A percentile compares a stretch with the other conserved stretches of the same genome.
Conservation (phyloP, 352 stramenopile species). For the Phytophthora fragariae region DNA sequence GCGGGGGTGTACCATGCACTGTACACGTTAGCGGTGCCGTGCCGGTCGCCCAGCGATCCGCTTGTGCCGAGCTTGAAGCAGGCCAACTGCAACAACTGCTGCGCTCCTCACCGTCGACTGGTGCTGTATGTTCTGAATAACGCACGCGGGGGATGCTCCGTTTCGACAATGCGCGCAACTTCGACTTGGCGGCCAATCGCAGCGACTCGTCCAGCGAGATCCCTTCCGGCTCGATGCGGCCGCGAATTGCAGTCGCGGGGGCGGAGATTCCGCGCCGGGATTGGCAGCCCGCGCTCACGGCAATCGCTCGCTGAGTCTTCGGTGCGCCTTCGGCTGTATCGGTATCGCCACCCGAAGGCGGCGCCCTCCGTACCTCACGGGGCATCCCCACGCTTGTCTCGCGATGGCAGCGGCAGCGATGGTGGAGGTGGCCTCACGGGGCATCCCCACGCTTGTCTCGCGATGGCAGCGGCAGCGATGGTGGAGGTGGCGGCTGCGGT, state of each 20-base stretch:
- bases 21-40: not conserved
- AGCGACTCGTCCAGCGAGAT: conserved; percentile 33
- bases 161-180: conserved; percentile 28
- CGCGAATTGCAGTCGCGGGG: not conserved
- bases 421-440: not conserved
- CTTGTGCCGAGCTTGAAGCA: conserved; percentile 7
- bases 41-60: not conserved
- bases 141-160: conserved; percentile 13
- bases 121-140: not conserved
- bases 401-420: too few species aligned
- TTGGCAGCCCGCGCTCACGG: conserved; percentile 18
- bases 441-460: too few species aligned
- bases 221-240: conserved; percentile 15
- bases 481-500: not conserved
- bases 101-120: not conserved
- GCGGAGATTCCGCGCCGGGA: conserved; percentile 9
- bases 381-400: too few species aligned
- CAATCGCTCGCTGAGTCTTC: conserved; percentile 30
- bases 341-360: conserved; percentile 31
- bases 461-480: too few species aligned
- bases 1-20: not conserved
- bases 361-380: conserved; percentile 21
- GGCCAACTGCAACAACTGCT: conserved; percentile 10
- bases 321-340: conserved; percentile 14
- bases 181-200: conserved; percentile 21